Evolutionary conservation across 2,329 filamentous ascomycete species (phyloP).

Genomic region (Curvularia spicifera): DNA sequence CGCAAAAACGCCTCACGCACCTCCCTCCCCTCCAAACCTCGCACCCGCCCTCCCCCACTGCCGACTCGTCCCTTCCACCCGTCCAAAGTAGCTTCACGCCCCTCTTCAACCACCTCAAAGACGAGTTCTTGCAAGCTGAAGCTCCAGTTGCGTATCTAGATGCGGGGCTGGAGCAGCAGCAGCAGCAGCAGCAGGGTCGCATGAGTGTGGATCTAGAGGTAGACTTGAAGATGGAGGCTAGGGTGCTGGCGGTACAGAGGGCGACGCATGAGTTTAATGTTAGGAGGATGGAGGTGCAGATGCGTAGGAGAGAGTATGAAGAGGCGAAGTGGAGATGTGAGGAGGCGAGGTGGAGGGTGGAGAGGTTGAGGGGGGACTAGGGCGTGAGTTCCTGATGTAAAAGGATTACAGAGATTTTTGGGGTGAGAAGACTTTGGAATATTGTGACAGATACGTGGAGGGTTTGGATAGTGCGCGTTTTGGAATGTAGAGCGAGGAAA

Average conservation of each 20-base stretch:
- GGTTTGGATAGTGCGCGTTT: too few species aligned
- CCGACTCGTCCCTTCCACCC: not conserved
- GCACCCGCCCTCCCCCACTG: not conserved
- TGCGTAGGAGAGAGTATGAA: conserved; percentile 5
- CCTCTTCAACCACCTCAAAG: not conserved
- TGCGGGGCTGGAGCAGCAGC: not conserved
- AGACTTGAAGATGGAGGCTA: not conserved
- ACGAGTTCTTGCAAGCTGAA: not conserved
- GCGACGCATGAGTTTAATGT: conserved; percentile 19
- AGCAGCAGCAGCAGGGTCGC: not conserved
- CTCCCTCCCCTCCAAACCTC: conserved; percentile 9
- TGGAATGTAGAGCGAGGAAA: too few species aligned
- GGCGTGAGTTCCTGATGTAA: too few species aligned
- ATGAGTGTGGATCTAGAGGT: not conserved
- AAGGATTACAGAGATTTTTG: too few species aligned
- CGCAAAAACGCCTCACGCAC: not conserved
- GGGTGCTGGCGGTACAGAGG: conserved; percentile 8
- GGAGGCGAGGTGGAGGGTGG: conserved; percentile 15
- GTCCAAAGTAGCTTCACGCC: conserved; percentile 2
- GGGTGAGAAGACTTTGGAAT: too few species aligned
- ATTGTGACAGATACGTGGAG: too few species aligned
- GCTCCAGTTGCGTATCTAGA: not conserved
- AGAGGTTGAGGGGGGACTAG: conserved; percentile 3
- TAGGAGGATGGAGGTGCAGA: conserved; percentile 8
- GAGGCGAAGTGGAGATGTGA: conserved; percentile 6